Percentiles rank a stretch among this genome's conserved stretches.
Evolutionary conservation across 768 basidiomycete genomes (phyloP).

Genomic region (Tricholoma furcatifolium): DNA sequence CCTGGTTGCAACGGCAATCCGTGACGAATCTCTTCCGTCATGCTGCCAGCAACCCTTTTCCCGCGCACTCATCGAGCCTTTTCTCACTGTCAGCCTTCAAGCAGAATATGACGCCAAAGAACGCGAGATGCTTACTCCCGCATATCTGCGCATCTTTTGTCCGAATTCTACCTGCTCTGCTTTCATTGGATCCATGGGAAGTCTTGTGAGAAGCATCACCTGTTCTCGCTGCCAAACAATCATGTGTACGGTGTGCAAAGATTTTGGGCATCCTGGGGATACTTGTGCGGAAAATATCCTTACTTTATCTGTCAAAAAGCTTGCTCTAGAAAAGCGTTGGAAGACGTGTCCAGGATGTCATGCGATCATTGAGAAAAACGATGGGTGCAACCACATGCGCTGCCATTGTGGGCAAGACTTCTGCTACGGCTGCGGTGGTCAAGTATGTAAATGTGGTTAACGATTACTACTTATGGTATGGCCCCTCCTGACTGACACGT

Average conservation of each 20-base stretch:
- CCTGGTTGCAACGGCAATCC: slow-evolving; percentile 39
- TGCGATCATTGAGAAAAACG: slow-evolving; percentile 51
- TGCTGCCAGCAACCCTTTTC: slow-evolving; percentile 44
- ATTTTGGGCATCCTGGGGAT: slow-evolving; percentile 35
- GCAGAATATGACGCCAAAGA: slow-evolving; percentile 38
- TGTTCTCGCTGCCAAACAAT: slow-evolving; percentile 37
- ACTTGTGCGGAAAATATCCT: slow-evolving; percentile 42
- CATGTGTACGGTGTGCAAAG: slow-evolving; percentile 49
- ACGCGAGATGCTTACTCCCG: slow-evolving; percentile 42
- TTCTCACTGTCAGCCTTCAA: slow-evolving; percentile 26
- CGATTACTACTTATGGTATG: neutral
- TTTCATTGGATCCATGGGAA: slow-evolving; percentile 44
- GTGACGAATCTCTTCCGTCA: slow-evolving; percentile 50
- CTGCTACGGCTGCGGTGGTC: slow-evolving; percentile 61
- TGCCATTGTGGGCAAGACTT: slow-evolving; percentile 58
- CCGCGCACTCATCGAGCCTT: slow-evolving; percentile 19
- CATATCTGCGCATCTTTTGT: slow-evolving; percentile 47
- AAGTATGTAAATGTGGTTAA: slow-evolving; percentile 46
- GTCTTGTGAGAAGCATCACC: neutral
- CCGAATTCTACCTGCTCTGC: slow-evolving; percentile 46
- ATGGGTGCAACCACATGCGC: slow-evolving; percentile 68
- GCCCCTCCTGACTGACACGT: neutral
- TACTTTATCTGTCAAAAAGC: slow-evolving; percentile 36
- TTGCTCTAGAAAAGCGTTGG: slow-evolving; percentile 48
- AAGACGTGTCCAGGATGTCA: slow-evolving; percentile 63